Conservation (phyloP, 345 rosid species). For the Brassica juncea region DNA sequence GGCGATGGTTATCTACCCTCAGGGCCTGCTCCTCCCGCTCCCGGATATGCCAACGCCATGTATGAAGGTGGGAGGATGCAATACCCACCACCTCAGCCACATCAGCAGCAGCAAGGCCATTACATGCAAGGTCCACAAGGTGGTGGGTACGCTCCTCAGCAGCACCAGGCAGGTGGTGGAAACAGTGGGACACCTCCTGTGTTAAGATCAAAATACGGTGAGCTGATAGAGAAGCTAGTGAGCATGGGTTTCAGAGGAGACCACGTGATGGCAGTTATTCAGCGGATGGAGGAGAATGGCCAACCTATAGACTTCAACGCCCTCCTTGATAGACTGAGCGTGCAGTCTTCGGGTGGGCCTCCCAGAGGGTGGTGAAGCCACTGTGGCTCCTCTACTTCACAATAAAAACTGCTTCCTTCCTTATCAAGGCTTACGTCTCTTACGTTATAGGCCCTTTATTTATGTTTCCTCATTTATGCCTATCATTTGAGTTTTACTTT, state of each 20-base stretch:
- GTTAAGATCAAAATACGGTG: constrained; percentile 58
- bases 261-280: constrained; percentile 68
- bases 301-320: constrained; percentile 84
- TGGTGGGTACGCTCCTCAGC: constrained; percentile 52
- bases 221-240: constrained; percentile 79
- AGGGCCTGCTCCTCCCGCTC: constrained; percentile 54
- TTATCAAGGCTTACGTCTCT: neutral
- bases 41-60: constrained; percentile 64
- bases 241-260: constrained; percentile 96
- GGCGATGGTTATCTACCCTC: constrained; percentile 65
- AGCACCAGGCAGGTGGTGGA: constrained; percentile 50
- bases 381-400: neutral
- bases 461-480: neutral
- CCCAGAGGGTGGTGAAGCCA: constrained; percentile 74
- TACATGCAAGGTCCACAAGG: constrained; percentile 74
- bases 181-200: constrained; percentile 56
- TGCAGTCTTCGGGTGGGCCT: constrained; percentile 63
- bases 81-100: constrained; percentile 40
- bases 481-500: neutral
- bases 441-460: constrained; percentile 28
- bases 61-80: constrained; percentile 69
- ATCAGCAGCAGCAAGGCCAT: constrained; percentile 54
- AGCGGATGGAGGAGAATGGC: constrained; percentile 92
- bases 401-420: constrained; percentile 8
- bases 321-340: constrained; percentile 77